phyloP scores from a whole-genome alignment of 2,329 filamentous ascomycete species.

The Colletotrichum coccodes region DNA sequence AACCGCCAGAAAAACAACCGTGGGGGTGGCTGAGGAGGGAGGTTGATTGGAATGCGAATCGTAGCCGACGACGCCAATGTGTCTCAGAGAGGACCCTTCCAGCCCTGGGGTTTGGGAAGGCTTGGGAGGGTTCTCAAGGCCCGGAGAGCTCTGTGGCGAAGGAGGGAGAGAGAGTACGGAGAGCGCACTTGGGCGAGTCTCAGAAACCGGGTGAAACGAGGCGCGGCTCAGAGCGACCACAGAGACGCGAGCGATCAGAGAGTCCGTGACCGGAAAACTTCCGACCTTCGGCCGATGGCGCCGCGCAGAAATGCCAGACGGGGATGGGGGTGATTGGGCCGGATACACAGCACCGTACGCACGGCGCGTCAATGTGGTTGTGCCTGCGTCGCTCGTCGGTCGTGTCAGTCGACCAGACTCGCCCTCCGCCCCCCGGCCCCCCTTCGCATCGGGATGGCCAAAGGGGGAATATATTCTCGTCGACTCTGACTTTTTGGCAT shows the following conservation, averaged over 20 bases:
- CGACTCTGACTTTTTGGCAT: not conserved
- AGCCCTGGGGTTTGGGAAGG: too few relatives aligned
- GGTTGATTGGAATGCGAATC: not conserved
- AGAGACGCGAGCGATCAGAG: not conserved
- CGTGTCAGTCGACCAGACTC: not conserved
- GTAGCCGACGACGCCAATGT: slow-evolving; percentile 1
- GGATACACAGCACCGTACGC: not conserved
- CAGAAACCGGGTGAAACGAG: slow-evolving; percentile 29
- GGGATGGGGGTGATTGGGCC: not conserved
- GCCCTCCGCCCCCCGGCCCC: not conserved
- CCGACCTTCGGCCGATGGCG: slow-evolving; percentile 19
- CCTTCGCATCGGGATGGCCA: slow-evolving; percentile 22
- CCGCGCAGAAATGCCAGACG: slow-evolving; percentile 20
- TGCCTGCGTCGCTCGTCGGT: slow-evolving; percentile 14
- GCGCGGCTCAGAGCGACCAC: not conserved
- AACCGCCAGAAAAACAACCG: not conserved
- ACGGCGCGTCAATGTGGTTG: slow-evolving; percentile 29
- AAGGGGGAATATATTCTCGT: not conserved
- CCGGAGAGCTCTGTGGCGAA: not conserved
- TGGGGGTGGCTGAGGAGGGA: slow-evolving; percentile 14
- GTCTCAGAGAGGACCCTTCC: slow-evolving; percentile 4
- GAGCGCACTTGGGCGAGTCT: slow-evolving; percentile 4
- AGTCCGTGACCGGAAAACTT: not conserved
- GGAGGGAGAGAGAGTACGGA: not conserved
- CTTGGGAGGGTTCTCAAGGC: not conserved